phyloP scores from a whole-genome alignment of 2,329 filamentous ascomycete species.

The Phaeosphaeria sp. region DNA sequence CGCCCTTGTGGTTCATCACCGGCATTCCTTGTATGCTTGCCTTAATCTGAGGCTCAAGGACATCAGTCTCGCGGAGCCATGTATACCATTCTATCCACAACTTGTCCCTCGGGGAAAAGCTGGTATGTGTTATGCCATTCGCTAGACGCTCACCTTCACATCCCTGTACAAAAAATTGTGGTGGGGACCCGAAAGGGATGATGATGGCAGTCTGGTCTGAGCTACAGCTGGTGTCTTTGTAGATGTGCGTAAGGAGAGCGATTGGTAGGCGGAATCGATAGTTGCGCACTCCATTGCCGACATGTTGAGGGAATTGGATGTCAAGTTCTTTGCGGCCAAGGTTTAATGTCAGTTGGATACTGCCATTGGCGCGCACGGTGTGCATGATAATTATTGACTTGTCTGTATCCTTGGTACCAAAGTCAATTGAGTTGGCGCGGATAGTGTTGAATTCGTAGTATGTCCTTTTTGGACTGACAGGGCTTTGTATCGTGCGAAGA shows the following conservation, averaged over 20 bases:
- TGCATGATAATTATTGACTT: conserved; percentile 67
- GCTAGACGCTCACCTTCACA: conserved; percentile 15
- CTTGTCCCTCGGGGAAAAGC: conserved; percentile 29
- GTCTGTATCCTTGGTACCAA: conserved; percentile 65
- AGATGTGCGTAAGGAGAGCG: conserved; percentile 51
- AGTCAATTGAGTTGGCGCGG: conserved; percentile 58
- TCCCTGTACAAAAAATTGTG: conserved; percentile 52
- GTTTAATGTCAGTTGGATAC: conserved; percentile 50
- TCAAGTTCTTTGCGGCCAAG: conserved; percentile 53
- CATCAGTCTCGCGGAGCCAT: conserved; percentile 70
- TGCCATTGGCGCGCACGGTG: conserved; percentile 41
- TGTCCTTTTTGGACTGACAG: conserved; percentile 22
- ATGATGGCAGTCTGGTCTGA: conserved; percentile 24
- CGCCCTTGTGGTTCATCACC: conserved; percentile 49
- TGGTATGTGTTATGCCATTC: conserved; percentile 11
- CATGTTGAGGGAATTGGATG: conserved; percentile 52
- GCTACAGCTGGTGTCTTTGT: conserved; percentile 26
- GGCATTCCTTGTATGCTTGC: conserved; percentile 27
- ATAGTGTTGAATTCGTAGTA: conserved; percentile 37
- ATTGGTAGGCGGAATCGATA: conserved; percentile 56
- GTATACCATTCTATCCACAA: conserved; percentile 63
- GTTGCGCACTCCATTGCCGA: conserved; percentile 19
- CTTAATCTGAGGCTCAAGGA: conserved; percentile 54
- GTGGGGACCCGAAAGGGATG: conserved; percentile 47
- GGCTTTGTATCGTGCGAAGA: conserved; percentile 24